A percentile compares a stretch with the other conserved stretches of the same genome.
These are phyloP conservation scores for Phyllosticta citribraziliensis DNA, from an alignment of 2,329 filamentous ascomycete species.

Conservation along the genomic window DNA sequence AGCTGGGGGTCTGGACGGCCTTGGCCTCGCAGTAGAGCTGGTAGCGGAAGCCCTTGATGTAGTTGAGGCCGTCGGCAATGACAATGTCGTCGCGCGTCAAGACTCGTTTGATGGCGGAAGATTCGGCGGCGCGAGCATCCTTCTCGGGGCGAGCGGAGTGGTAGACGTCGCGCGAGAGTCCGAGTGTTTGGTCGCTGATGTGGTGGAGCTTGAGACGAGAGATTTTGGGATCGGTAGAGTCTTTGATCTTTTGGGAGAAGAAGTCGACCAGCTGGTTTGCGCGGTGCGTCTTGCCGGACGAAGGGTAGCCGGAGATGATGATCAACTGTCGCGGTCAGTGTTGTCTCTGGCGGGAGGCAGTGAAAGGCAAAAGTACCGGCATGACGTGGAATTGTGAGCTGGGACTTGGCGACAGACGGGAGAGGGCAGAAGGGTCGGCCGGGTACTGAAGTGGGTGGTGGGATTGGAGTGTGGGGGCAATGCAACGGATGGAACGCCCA, in stretches of 20 bases:
- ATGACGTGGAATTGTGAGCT: not conserved
- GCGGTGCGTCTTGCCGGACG: constrained; percentile 53
- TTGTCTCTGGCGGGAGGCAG: not conserved
- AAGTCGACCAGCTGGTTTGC: constrained; percentile 54
- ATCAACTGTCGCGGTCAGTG: constrained; percentile 39
- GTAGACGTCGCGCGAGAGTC: constrained; percentile 62
- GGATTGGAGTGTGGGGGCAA: too few species aligned
- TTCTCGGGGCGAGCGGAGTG: constrained; percentile 72
- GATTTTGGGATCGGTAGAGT: constrained; percentile 36
- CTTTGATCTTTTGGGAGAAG: constrained; percentile 49
- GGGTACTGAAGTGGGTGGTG: too few species aligned
- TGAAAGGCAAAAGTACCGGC: constrained; percentile 11
- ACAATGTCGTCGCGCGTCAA: constrained; percentile 66
- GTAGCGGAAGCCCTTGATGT: constrained; percentile 85
- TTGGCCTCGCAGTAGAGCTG: constrained; percentile 81
- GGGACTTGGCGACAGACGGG: not conserved
- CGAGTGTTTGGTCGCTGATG: constrained; percentile 62
- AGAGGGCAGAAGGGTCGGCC: too few species aligned
- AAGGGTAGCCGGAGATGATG: constrained; percentile 53
- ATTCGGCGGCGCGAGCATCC: constrained; percentile 66
- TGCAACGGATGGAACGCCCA: not conserved
- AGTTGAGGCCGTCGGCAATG: constrained; percentile 71
- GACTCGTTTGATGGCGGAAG: constrained; percentile 68
- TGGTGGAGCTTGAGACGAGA: constrained; percentile 57
- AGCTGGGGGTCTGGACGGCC: constrained; percentile 64